Evolutionary conservation across 108 stramenopile genomes (phyloP), one percentile per base, ranked within the genome.

Genomic region (Cylindrotheca closterium): DNA sequence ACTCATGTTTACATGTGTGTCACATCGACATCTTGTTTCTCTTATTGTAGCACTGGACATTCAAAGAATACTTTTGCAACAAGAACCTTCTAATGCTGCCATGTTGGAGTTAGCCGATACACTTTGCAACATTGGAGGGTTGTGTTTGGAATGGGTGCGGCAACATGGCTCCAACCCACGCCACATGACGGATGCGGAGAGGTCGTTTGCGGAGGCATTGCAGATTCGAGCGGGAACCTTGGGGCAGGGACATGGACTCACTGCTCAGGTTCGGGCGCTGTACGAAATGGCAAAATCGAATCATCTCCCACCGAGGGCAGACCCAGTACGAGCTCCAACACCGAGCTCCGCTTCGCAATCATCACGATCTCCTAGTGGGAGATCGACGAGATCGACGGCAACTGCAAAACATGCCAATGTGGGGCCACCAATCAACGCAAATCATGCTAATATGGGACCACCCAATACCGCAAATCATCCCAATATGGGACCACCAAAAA

Each of bases 111-210:
- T 85, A 22, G 79, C 79, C 4, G 84, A 85, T 63, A 85, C 84
- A 12, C 59, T 85, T 0, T 77, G 74, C 50, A 85, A 85, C 50
- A 71, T 85, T 57, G 84, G 84, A 3, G 79, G 79, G 2, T 63
- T 85, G 63, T 67, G 71, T 54, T 60, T 85, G 46, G 79, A 85
- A 52, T 84, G 83, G 83, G 68, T 79, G 52, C 63, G 75, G 26
- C 66, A 59, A 37, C 63, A 74, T 37, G 83, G 79, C 4, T 71
- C 71, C 22, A 68, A 80, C 61, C 65, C 66, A 1, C 46, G 70
- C 23, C 66, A 58, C 46, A 65, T 70, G 0, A 33, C 52, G 37
- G 73, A 80, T 52, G 75, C 79, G 30, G 79, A 77, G 53, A 34
- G 30, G 22, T 60, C 74, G 22, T 80, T 84, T 65, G 22, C 60